Evolutionary conservation across 371 early-diverging fungal genomes (phyloP), one percentile per base, ranked within the genome.

Genomic region (Massospora cicadina): DNA sequence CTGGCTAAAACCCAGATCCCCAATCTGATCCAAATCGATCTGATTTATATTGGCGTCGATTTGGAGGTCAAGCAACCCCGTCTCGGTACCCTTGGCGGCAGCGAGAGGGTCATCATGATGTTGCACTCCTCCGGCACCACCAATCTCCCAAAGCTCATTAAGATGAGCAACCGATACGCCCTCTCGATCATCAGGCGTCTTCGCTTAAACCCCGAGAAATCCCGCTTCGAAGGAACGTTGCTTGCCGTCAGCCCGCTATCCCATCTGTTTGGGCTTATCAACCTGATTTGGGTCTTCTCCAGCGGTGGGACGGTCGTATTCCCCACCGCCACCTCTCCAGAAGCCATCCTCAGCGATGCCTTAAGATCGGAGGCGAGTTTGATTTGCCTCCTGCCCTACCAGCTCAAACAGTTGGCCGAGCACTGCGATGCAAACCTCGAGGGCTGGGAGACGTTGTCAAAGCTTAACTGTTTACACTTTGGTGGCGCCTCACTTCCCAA

Each of bases 41-140:
- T 43, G 17, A 5, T 43, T n/a, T n/a, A n/a, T n/a, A n/a, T n/a
- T n/a, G n/a, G n/a, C n/a, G n/a, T n/a, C n/a, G n/a, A n/a, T n/a
- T n/a, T n/a, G n/a, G n/a, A n/a, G n/a, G n/a, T n/a, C n/a, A n/a
- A n/a, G 43, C 10, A 43, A 43, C 43, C 43, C 43, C 17, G 10
- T 17, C 43, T 43, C 43, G 5, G 17, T 43, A 17, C 43, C 43
- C 5, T 17, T 43, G 57, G 26, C 57, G 21, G 5, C 57, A 2
- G 21, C 26, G 57, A 57, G 26, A 57, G 26, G 57, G 26, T 57
- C 12, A 26, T 27, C 23, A 5, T 57, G 57, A 27, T 57, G 10
- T 21, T 57, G 25, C 60, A 60, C 32, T 27, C 28, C n/a, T 60
- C 60, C 10, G 60, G 60, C 3, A 27, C 60, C 24, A 60, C 60